Percentiles rank a stretch among this genome's conserved stretches.
Conservation (phyloP, 2,329 filamentous ascomycete species). For the Knoxdaviesia proteae region DNA sequence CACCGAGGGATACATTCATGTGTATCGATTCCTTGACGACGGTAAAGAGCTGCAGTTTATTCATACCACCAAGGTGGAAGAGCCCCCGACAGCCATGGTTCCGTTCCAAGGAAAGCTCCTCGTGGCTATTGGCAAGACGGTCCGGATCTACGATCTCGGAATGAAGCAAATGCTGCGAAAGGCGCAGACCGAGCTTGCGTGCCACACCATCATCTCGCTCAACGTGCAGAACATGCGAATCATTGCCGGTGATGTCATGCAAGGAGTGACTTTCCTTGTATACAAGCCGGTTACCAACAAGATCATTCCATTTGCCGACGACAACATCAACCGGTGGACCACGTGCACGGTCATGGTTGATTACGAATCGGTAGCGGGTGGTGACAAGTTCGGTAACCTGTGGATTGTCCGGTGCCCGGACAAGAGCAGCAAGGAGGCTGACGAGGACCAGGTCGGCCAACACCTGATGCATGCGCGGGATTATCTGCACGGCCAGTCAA, state of each 20-base stretch:
- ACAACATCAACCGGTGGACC: conserved; percentile 76
- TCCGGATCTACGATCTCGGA: conserved; percentile 82
- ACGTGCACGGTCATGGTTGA: conserved; percentile 87
- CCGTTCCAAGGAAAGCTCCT: conserved; percentile 79
- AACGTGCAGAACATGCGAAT: conserved; percentile 84
- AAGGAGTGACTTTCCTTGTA: conserved; percentile 78
- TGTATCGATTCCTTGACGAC: conserved; percentile 74
- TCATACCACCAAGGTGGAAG: conserved; percentile 84
- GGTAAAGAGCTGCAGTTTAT: conserved; percentile 85
- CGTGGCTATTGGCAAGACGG: conserved; percentile 61
- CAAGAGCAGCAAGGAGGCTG: conserved; percentile 72
- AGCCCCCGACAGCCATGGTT: conserved; percentile 76
- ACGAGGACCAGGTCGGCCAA: conserved; percentile 72
- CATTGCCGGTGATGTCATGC: conserved; percentile 76
- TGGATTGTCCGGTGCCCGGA: conserved; percentile 78
- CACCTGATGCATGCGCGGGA: conserved; percentile 79
- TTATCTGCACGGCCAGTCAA: conserved; percentile 77
- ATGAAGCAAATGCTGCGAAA: conserved; percentile 86
- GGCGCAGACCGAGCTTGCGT: conserved; percentile 57
- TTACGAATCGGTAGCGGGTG: conserved; percentile 86
- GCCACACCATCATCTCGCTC: conserved; percentile 70
- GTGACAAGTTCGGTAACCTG: conserved; percentile 94
- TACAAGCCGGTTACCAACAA: conserved; percentile 87
- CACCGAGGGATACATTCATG: conserved; percentile 66
- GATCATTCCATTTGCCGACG: conserved; percentile 82